Conservation (phyloP, 1,284 basidiomycete genomes). For the Heterobasidion irregulare region DNA sequence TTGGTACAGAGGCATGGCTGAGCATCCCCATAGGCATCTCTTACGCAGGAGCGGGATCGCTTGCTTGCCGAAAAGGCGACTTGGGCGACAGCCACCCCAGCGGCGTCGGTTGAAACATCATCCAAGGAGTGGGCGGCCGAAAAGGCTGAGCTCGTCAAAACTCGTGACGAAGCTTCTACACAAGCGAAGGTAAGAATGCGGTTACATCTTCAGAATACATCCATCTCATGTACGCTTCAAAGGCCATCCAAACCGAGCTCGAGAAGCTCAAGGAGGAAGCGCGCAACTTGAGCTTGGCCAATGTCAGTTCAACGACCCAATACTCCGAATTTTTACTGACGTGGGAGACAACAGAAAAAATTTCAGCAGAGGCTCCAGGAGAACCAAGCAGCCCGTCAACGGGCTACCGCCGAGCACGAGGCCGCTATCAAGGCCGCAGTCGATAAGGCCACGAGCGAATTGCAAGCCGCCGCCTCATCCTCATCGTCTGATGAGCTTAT, state of each 20-base stretch:
- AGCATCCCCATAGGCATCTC: slow-evolving; percentile 29
- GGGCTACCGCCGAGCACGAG: slow-evolving; percentile 29
- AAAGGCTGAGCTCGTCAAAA: slow-evolving; percentile 45
- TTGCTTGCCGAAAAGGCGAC: slow-evolving; percentile 50
- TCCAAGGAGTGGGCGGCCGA: slow-evolving; percentile 44
- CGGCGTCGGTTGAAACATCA: slow-evolving; percentile 17
- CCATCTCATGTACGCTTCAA: too few species aligned
- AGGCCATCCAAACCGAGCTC: slow-evolving; percentile 39
- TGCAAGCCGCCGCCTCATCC: slow-evolving; percentile 20
- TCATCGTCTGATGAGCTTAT: slow-evolving; percentile 28
- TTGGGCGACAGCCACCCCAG: slow-evolving; percentile 11
- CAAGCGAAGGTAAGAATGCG: slow-evolving; percentile 39
- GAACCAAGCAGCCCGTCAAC: slow-evolving; percentile 27
- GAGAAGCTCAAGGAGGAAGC: slow-evolving; percentile 39
- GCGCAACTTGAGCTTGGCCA: slow-evolving; percentile 29
- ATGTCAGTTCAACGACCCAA: slow-evolving; percentile 18
- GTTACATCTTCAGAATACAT: background rate
- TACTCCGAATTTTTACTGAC: background rate
- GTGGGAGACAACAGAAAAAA: slow-evolving; percentile 8
- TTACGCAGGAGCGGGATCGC: slow-evolving; percentile 54
- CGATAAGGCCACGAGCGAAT: slow-evolving; percentile 42
- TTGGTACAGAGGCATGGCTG: too few species aligned
- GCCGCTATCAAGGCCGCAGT: slow-evolving; percentile 44
- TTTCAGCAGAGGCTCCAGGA: slow-evolving; percentile 37
- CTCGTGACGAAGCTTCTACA: slow-evolving; percentile 49